Evolutionary conservation across 1,284 basidiomycete species (phyloP), one percentile per base, ranked within the genome.

Genomic region (Sanghuangporus baumii): DNA sequence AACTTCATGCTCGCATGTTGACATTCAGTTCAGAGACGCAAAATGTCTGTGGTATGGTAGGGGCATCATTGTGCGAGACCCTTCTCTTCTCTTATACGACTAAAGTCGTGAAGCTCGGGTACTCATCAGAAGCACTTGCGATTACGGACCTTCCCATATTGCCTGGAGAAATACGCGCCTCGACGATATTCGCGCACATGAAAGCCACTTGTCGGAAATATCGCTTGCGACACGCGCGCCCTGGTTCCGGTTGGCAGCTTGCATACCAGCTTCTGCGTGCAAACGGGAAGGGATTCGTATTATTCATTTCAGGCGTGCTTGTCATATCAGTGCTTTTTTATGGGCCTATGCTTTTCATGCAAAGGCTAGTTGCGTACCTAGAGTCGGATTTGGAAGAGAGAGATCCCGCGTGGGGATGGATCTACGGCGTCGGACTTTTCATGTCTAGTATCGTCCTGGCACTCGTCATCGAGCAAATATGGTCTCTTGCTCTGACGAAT

Each of bases 101-200:
- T 1, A 87, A 87, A 66, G 89, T 95, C 7, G 85, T 95, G 62
- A 86, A 87, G 82, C 85, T 92, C 50, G 92, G 91, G 3, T 85
- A 92, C 72, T 79, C 79, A 6, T 79, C 87, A 2, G 80, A 83
- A 63, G 88, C 83, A 60, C 81, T 94, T 62, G 90, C 94, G 69
- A 91, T 93, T 23, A 91, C 86, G 66, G 93, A 95, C 72, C 75
- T 95, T 48, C 93, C 93, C 1, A 85, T 94, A 59, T 80, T 94
- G 11, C 84, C 87, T 0, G 83, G 79, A 0, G 72, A 82, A 67
- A 87, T 93, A 83, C 87, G 93, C 59, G 81, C 87, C 0, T 80
- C 86, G 2, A 72, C 73, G 66, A 81, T 86, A 54, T 88, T 80
- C 65, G 63, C 77, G n/a, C 67, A 65, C 14, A 85, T 86, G 81